Conservation (phyloP, 164 flowering plant genomes). For the Vitis rotundifolia region DNA sequence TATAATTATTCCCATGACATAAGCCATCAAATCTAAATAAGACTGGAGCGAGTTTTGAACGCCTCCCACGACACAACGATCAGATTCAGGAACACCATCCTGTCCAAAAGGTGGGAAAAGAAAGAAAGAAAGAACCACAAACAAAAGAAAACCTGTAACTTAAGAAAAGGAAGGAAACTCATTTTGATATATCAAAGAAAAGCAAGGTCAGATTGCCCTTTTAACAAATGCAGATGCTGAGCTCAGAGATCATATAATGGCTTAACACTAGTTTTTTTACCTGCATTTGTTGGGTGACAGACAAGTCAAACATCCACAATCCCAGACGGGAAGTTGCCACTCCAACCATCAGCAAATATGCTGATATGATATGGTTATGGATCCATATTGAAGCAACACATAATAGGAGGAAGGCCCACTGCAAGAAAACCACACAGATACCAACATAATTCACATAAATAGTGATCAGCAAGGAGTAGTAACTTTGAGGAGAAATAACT, state of each 20-base stretch:
- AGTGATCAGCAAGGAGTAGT: not conserved
- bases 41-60: slow-evolving; percentile 89
- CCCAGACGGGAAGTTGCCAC: slow-evolving; percentile 87
- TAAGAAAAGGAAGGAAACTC: no score
- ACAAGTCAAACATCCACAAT: slow-evolving; percentile 84
- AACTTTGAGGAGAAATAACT: not conserved
- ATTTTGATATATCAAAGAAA: no score
- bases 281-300: slow-evolving; percentile 96
- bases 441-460: not conserved
- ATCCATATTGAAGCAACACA: slow-evolving; percentile 79
- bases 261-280: slow-evolving; percentile 22
- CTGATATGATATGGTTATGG: slow-evolving; percentile 31
- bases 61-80: slow-evolving; percentile 84
- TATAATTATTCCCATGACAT: slow-evolving; percentile 68
- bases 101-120: slow-evolving; percentile 16
- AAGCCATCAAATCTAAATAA: slow-evolving; percentile 59
- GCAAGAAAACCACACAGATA: not conserved
- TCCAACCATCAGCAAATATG: slow-evolving; percentile 82
- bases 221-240: no score
- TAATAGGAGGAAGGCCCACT: slow-evolving; percentile 43
- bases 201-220: no score
- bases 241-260: no score
- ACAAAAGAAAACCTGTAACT: no score
- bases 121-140: not conserved
- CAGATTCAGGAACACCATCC: slow-evolving; percentile 80